Conservation (phyloP, 179 eudicot species). For the Silene noctiflora region DNA sequence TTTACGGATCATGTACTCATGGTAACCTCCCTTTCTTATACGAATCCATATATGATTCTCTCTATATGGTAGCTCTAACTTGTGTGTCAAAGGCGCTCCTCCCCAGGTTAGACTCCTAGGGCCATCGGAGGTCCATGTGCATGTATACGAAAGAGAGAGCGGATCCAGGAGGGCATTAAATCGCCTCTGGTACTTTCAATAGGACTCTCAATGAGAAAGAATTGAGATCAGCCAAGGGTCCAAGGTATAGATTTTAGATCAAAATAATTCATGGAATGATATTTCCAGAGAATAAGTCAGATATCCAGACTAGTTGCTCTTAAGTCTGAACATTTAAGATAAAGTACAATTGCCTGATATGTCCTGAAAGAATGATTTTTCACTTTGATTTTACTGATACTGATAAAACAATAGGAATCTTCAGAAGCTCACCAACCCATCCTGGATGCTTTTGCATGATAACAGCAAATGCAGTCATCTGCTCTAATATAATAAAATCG, state of each 20-base stretch:
- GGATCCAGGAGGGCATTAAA: neutral
- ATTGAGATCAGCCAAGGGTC: no score
- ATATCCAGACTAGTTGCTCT: no score
- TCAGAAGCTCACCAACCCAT: slow-evolving; percentile 81
- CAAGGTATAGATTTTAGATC: no score
- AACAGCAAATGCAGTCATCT: slow-evolving; percentile 95
- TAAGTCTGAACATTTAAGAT: no score
- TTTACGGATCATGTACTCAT: neutral
- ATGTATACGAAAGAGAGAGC: neutral
- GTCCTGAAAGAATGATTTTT: no score
- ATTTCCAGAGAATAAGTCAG: no score
- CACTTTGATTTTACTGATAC: neutral
- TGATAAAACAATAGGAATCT: neutral
- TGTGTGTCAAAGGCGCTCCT: neutral
- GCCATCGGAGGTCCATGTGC: neutral
- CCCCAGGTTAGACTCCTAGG: neutral
- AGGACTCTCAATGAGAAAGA: neutral
- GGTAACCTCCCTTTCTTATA: neutral
- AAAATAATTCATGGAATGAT: no score
- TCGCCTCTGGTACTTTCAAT: neutral
- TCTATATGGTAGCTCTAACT: neutral
- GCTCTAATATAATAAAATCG: slow-evolving; percentile 83
- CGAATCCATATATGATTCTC: neutral
- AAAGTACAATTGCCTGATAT: no score
- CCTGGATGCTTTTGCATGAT: slow-evolving; percentile 99